These are phyloP conservation scores for Colletotrichum liriopes DNA, from an alignment of 2,329 filamentous ascomycete genomes.

Conservation along the genomic window DNA sequence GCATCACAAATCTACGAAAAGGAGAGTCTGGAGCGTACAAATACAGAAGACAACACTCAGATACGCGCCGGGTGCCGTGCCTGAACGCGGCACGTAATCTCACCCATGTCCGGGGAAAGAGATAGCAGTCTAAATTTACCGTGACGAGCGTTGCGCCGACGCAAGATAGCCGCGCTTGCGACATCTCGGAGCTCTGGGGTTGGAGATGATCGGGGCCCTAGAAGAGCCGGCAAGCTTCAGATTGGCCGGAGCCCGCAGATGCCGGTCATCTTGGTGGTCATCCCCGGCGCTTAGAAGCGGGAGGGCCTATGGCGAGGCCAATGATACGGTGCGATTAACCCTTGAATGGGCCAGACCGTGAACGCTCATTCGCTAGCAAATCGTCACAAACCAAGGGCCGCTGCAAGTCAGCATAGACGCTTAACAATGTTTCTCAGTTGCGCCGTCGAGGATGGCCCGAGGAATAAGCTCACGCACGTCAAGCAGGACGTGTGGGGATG, in stretches of 20 bases:
- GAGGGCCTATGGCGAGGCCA: constrained; percentile 25
- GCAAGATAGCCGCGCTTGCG: constrained; percentile 43
- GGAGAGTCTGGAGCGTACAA: constrained; percentile 26
- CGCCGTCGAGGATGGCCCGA: constrained; percentile 19
- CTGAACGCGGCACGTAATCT: constrained; percentile 23
- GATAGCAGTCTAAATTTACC: constrained; percentile 29
- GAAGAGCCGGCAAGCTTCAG: constrained; percentile 14
- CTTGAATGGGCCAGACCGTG: constrained; percentile 4
- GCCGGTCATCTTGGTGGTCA: constrained; percentile 33
- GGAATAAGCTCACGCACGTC: constrained; percentile 35
- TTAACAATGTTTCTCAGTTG: constrained; percentile 16
- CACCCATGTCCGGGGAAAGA: constrained; percentile 17
- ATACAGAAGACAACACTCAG: constrained; percentile 14
- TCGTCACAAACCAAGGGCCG: constrained; percentile 11
- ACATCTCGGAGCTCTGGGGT: constrained; percentile 11
- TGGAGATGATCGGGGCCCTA: constrained; percentile 20
- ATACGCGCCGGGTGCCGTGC: constrained; percentile 26
- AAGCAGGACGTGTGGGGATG: constrained; percentile 30
- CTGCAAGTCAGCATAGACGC: constrained; percentile 14
- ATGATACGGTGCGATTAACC: constrained; percentile 1
- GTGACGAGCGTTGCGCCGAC: constrained; percentile 41
- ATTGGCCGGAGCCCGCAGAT: constrained; percentile 38
- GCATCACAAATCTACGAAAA: neutral
- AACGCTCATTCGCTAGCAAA: constrained; percentile 19
- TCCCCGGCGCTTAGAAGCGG: constrained; percentile 38